Evolutionary conservation across 352 stramenopile genomes (phyloP).

Genomic region (Albugo candida): DNA sequence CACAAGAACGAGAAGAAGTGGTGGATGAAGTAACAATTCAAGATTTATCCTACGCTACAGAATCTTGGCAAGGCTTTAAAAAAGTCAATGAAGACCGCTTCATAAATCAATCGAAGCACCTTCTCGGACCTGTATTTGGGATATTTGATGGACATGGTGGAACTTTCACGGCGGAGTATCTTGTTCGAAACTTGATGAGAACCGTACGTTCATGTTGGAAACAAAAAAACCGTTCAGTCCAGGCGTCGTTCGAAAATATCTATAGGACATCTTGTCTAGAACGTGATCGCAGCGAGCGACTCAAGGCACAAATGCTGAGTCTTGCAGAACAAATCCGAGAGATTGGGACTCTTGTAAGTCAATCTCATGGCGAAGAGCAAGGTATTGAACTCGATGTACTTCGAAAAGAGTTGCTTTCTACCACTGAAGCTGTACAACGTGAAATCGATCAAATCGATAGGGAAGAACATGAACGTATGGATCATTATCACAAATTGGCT

Average conservation of each 20-base stretch:
- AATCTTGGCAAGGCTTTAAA: conserved; percentile 33
- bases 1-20: no score
- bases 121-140: conserved; percentile 29
- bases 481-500: conserved; percentile 12
- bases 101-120: conserved; percentile 9
- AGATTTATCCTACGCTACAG: conserved; percentile 23
- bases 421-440: conserved; percentile 12
- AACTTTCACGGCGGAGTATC: conserved; percentile 24
- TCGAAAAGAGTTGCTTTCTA: conserved; percentile 9
- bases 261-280: background rate
- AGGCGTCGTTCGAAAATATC: background rate
- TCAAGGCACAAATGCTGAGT: conserved; percentile 16
- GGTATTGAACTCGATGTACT: conserved; percentile 6
- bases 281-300: conserved; percentile 2
- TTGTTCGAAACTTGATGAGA: conserved; percentile 23
- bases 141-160: conserved; percentile 45
- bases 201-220: conserved; percentile 11
- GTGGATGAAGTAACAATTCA: conserved; percentile 5
- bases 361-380: conserved; percentile 1
- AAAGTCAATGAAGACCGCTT: conserved; percentile 38
- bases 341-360: background rate
- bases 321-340: conserved; percentile 7
- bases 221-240: conserved; percentile 10
- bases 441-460: conserved; percentile 16
- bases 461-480: conserved; percentile 12